phyloP scores from a whole-genome alignment of 495 filamentous ascomycete species.

The Hypoxylon perforatum region DNA sequence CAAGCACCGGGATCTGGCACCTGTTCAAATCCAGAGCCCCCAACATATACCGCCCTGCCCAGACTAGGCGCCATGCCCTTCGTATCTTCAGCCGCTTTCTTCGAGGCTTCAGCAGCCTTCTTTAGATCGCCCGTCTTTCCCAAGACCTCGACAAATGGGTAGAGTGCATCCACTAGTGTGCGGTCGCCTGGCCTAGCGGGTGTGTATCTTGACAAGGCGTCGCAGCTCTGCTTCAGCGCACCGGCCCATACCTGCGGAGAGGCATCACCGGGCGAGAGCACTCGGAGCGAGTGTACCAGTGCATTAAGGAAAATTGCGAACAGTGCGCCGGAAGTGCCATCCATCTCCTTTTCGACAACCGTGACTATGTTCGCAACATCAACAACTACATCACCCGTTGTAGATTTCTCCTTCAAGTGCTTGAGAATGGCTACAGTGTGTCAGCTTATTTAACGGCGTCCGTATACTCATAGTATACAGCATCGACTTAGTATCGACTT shows the following conservation, averaged over 20 bases:
- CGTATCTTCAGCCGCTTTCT: conserved; percentile 80
- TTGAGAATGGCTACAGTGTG: conserved; percentile 69
- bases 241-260: conserved; percentile 75
- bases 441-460: conserved; percentile 3
- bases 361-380: conserved; percentile 81
- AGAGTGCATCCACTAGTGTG: conserved; percentile 89
- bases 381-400: conserved; percentile 74
- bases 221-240: conserved; percentile 76
- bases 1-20: conserved; percentile 93
- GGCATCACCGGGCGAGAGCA: conserved; percentile 57
- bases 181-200: conserved; percentile 89
- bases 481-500: conserved; percentile 45
- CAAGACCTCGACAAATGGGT: conserved; percentile 84
- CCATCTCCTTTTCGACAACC: conserved; percentile 90
- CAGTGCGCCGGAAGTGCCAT: conserved; percentile 93
- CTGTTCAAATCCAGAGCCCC: conserved; percentile 79
- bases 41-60: conserved; percentile 91
- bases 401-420: conserved; percentile 66
- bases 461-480: background rate
- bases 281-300: conserved; percentile 78
- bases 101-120: conserved; percentile 78
- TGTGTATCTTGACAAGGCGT: conserved; percentile 83
- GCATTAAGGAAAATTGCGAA: conserved; percentile 97
- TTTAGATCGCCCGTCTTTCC: conserved; percentile 69
- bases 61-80: conserved; percentile 92